Base-by-base conservation (phyloP, 192 early-diverging fungal genomes). In the Linnemannia elongata region DNA sequence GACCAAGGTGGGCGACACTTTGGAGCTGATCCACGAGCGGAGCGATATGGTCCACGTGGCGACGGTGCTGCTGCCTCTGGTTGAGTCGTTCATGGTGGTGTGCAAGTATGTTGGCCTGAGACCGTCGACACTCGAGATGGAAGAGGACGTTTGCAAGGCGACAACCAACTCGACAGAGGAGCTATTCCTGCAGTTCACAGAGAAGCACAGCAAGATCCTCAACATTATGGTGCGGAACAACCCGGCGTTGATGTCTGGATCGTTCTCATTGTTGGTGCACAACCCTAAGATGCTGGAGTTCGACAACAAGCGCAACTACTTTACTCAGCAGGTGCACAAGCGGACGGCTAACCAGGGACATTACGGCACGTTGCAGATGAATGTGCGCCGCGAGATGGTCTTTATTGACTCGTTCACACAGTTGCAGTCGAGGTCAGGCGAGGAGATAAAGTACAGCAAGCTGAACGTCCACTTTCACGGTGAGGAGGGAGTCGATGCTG, bases 291-390 rank as follows among this genome's bases (percentile, higher is more conserved):
- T 99, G 79, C 91, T 99, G 57, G 98, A 99, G 80, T 99, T 99
- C 90, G 98, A 99, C 91, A 99, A 99, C 92, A 99, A 99, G 91
- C 93, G 98, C 33, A 97, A 97, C 80, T 99, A 98, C 91, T 99
- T 99, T 87, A 94, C 93, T 76, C 97, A 97, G 87, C 97, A 98
- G 75, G 91, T 99, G 70, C 97, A 98, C 88, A 97, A 98, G 88
- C 94, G 96, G 63, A 90, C 89, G 69, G 86, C 76, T 20, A 72
- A 72, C 57, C 90, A 94, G 24, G 91, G 94, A 33, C 91, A 94
- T 82, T 95, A 94, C 82, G 92, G 94, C 12, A 88, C 93, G 6
- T 87, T 99, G 71, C 94, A 96, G 72, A 92, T 99, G 81, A 97
- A 97, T 85, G 97, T 99, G 57, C 95, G 97, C 30, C 93, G 98